These are phyloP conservation scores for Aspergillus avenaceus DNA, from an alignment of 495 filamentous ascomycete genomes.

Conservation along the genomic window DNA sequence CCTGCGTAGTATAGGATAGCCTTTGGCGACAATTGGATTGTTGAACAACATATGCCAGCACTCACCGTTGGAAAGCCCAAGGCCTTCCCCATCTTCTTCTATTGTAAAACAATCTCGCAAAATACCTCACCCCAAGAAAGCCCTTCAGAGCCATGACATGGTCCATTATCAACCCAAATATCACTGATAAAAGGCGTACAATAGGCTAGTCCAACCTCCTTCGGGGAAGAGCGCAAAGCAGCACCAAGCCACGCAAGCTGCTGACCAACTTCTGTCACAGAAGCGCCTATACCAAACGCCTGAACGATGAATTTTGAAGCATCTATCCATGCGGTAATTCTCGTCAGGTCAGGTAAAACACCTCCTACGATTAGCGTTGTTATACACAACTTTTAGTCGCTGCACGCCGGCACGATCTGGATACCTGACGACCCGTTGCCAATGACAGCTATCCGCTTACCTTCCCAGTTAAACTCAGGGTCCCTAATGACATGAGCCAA, in stretches of 20 bases:
- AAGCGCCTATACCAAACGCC: not conserved
- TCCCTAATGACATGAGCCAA: conserved; percentile 11
- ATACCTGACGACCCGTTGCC: conserved; percentile 35
- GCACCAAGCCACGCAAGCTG: conserved; percentile 8
- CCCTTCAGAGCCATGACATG: not conserved
- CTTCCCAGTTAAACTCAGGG: conserved; percentile 26
- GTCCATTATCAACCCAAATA: not conserved
- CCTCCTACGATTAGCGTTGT: too few species aligned
- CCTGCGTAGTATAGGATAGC: conserved; percentile 25
- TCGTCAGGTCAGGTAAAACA: too few species aligned
- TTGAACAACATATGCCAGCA: conserved; percentile 36
- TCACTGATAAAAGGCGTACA: conserved; percentile 6
- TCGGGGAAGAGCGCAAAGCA: conserved; percentile 1
- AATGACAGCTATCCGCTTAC: conserved; percentile 42
- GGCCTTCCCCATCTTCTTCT: not conserved
- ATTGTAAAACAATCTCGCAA: not conserved
- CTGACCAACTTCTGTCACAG: conserved; percentile 3
- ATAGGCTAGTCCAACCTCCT: not conserved
- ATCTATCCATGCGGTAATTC: not conserved
- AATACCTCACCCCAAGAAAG: not conserved
- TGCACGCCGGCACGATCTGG: conserved; percentile 50
- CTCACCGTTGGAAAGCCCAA: conserved; percentile 15
- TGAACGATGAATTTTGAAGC: not conserved
- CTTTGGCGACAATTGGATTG: conserved; percentile 30
- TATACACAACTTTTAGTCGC: too few species aligned